Evolutionary conservation across 805 yeast species (phyloP).

Genomic region (Metschnikowia reukaufii): DNA sequence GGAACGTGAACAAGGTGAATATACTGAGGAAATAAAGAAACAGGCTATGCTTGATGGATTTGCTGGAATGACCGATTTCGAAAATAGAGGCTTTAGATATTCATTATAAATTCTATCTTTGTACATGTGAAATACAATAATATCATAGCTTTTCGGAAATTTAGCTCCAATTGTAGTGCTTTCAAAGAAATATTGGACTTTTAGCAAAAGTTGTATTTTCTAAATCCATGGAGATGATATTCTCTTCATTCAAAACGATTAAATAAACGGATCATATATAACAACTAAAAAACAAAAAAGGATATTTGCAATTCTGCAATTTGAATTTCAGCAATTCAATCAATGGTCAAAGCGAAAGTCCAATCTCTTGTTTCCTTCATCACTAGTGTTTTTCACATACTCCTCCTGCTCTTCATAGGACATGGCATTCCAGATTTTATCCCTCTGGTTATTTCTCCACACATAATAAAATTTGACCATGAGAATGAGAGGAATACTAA

Average conservation of each 20-base stretch:
- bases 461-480: slow-evolving; percentile 39
- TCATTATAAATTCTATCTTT: slow-evolving; percentile 1
- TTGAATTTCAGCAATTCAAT: too few relatives aligned
- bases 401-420: slow-evolving; percentile 48
- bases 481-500: slow-evolving; percentile 18
- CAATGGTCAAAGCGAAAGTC: slow-evolving; percentile 44
- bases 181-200: too few relatives aligned
- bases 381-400: slow-evolving; percentile 47
- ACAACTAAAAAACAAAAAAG: too few relatives aligned
- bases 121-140: too few relatives aligned
- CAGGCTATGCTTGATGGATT: slow-evolving; percentile 13
- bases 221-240: background rate
- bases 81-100: slow-evolving; percentile 13
- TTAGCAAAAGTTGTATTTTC: too few relatives aligned
- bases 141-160: too few relatives aligned
- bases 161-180: too few relatives aligned
- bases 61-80: slow-evolving; percentile 17
- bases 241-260: too few relatives aligned
- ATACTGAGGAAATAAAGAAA: slow-evolving; percentile 19
- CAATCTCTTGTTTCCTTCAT: slow-evolving; percentile 58
- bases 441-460: slow-evolving; percentile 45
- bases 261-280: too few relatives aligned
- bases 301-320: too few relatives aligned
- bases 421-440: slow-evolving; percentile 50
- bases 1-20: slow-evolving; percentile 9